Base-by-base conservation (phyloP, 257 asterid species). In the Capsicum baccatum region DNA sequence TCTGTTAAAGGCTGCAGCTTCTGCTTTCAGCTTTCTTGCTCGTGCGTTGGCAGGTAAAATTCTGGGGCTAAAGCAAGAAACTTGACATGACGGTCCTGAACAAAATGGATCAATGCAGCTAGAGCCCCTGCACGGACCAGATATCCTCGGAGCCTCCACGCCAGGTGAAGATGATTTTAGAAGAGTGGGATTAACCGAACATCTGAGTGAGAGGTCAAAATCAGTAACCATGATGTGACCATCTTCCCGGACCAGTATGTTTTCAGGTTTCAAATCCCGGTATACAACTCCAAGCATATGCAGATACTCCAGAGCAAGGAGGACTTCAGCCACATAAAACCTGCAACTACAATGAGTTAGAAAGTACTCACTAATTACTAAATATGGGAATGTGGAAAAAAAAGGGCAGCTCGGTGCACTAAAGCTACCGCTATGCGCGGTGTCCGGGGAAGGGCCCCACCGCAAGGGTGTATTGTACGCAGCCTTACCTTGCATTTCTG, bases 241-340 rank as follows among this genome's bases (percentile, higher is more conserved):
- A 58, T 94, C 98, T 88, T 92, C 99, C 13, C 99, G 93, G 56
- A 95, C 99, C 81, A 95, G 88, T 83, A 95, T 90, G 88, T 95
- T 95, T 85, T 95, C 99, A 0, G 98, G 99, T 86, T 95, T 95
- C 71, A 95, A 85, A 86, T 95, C 99, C 71, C 98, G 94, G 87
- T 95, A 95, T n/a, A 95, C 94, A 68, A 95, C 92, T 3, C 99
- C 99, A 6, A 95, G 97, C 99, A 95, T 95, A 92, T 95, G 99
- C 84, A 95, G 44, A 87, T 95, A 95, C 85, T 95, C 98, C 21
- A 95, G 91, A 74, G 98, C 98, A 60, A 95, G 95, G 83, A 95
- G 99, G 76, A 95, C 97, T 90, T 95, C 99, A 47, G 99, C 99
- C 47, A 94, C 97, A 79, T 95, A 95, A 88, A 95, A 95, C 88